These are phyloP conservation scores for Apodospora peruviana DNA, from an alignment of 495 filamentous ascomycete genomes.

Conservation along the genomic window DNA sequence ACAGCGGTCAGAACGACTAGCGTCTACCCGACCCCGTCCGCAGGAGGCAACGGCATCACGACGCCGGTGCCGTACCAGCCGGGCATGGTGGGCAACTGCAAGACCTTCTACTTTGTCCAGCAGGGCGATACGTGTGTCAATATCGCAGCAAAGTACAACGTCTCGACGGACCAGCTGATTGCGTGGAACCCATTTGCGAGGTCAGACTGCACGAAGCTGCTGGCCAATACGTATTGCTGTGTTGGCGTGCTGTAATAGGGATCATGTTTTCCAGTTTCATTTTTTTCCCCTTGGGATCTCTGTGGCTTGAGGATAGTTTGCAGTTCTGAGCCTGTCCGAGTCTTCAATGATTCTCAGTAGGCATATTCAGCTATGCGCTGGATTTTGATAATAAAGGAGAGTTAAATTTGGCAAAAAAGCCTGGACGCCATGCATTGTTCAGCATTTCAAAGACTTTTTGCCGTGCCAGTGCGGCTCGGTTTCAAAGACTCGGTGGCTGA, in stretches of 20 bases:
- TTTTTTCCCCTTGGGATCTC: not conserved
- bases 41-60: slow-evolving; percentile 10
- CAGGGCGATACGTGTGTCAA: slow-evolving; percentile 11
- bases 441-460: too few relatives aligned
- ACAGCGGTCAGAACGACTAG: not conserved
- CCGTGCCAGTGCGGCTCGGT: too few relatives aligned
- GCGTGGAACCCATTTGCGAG: slow-evolving; percentile 12
- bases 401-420: too few relatives aligned
- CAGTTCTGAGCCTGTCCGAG: too few relatives aligned
- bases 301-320: not conserved
- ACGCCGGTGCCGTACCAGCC: slow-evolving; percentile 32
- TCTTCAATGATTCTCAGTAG: too few relatives aligned
- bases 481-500: too few relatives aligned
- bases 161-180: slow-evolving; percentile 6
- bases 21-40: not conserved
- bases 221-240: slow-evolving; percentile 13
- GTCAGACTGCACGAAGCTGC: slow-evolving; percentile 7
- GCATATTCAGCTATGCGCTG: too few relatives aligned
- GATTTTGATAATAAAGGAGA: too few relatives aligned
- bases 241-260: slow-evolving; percentile 7
- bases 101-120: slow-evolving; percentile 34
- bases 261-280: not conserved
- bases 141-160: slow-evolving; percentile 7
- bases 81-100: slow-evolving; percentile 38
- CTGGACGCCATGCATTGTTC: too few relatives aligned